Evolutionary conservation across 495 filamentous ascomycete species (phyloP), one percentile per base, ranked within the genome.

Genomic region (Hypoxylon rickii): DNA sequence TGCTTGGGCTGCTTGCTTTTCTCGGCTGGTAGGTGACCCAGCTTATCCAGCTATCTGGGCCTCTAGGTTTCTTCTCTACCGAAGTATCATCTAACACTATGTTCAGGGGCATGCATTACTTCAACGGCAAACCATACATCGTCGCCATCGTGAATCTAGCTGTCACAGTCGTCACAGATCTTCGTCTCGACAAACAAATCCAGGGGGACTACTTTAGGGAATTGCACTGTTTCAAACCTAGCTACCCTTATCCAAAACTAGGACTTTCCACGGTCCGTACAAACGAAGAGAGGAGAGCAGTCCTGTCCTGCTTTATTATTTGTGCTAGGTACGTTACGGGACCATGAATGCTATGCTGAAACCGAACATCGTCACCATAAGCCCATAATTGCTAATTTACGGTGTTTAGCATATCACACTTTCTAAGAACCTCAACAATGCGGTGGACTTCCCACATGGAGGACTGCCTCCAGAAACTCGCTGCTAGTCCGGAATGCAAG

Each of bases 161-260:
- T 2, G 74, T 78, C 44, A 76, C 79, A 0, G 42, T 86, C 8
- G 69, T 83, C 0, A 76, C 69, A 17, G 82, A 85, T 34, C 71
- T 84, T 18, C 75, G 78, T n/a, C 73, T 87, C 15, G 79, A 84
- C 55, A 77, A 77, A 51, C 59, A 68, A 12, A 54, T 73, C 1
- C 59, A 69, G 21, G 66, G 66, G 6, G 49, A 58, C 17, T 45
- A 37, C 17, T 56, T 34, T 19, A 55, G 31, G 29, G 46, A 59
- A 5, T 44, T 59, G 8, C 43, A 66, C 34, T 66, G 63, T 36
- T 69, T 64, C 20, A 66, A 56, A 26, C 55, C 66, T 24, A 22
- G 44, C 18, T 58, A 63, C 12, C 48, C 43, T 21, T 63, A 60
- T 0, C 59, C 51, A 45, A 51, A 51, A 43, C 13, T 54, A 22